These are phyloP conservation scores for Leucaena leucocephala DNA, from an alignment of 306 rosid species.

Conservation along the genomic window DNA sequence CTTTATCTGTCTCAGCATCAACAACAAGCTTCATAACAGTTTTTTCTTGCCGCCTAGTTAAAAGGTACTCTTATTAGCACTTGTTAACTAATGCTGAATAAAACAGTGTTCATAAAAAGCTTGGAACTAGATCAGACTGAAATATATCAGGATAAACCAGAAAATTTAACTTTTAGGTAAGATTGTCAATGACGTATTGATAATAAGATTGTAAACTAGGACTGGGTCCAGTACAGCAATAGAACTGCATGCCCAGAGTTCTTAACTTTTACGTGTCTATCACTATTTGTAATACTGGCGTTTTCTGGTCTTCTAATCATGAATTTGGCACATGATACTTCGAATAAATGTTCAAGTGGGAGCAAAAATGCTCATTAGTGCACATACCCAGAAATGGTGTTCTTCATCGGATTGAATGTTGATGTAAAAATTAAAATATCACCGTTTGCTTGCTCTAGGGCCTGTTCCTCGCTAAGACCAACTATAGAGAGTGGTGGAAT, in stretches of 20 bases:
- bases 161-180: too few species aligned
- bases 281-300: conserved; percentile 8
- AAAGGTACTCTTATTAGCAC: conserved; percentile 23
- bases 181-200: too few species aligned
- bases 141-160: conserved; percentile 12
- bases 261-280: not conserved
- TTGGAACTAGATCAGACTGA: not conserved
- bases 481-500: conserved; percentile 94
- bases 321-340: conserved; percentile 14
- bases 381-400: conserved; percentile 90
- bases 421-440: conserved; percentile 84
- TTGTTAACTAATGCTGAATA: not conserved
- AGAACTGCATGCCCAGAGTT: conserved; percentile 2
- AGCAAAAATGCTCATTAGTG: conserved; percentile 31
- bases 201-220: too few species aligned
- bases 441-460: conserved; percentile 73
- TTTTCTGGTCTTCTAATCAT: conserved; percentile 17
- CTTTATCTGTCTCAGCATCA: conserved; percentile 83
- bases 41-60: conserved; percentile 89
- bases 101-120: conserved; percentile 22
- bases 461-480: conserved; percentile 94
- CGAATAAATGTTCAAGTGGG: conserved; percentile 23
- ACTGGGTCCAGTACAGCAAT: not conserved
- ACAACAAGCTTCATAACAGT: conserved; percentile 90
- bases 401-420: conserved; percentile 93